These are phyloP conservation scores for Paratrypanosoma confusum DNA, from an alignment of 208 protist genomes.

Conservation along the genomic window DNA sequence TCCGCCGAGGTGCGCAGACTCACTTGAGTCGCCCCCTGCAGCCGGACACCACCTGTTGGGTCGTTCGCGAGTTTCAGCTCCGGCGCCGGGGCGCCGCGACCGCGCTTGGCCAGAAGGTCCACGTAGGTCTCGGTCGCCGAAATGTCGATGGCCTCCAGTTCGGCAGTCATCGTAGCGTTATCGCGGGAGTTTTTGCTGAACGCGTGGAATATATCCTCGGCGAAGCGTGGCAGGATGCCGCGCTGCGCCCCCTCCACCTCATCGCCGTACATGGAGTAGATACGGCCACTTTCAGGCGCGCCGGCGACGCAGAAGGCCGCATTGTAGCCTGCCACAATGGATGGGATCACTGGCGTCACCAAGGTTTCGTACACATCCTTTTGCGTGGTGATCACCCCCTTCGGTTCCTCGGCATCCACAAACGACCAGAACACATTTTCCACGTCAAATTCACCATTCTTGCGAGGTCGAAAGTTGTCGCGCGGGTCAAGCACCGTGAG, in stretches of 20 bases:
- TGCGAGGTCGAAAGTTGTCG: conserved; percentile 48
- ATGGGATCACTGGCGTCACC: conserved; percentile 39
- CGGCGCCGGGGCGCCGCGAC: conserved; percentile 2
- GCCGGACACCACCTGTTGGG: conserved; percentile 24
- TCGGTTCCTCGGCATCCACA: conserved; percentile 24
- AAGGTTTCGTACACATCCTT: conserved; percentile 56
- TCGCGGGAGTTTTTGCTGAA: conserved; percentile 44
- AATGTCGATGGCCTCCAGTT: conserved; percentile 70
- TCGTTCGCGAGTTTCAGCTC: conserved; percentile 38
- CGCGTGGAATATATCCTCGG: conserved; percentile 56
- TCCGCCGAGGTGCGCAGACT: conserved; percentile 22
- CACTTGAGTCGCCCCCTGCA: conserved; percentile 40
- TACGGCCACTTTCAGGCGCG: conserved; percentile 35
- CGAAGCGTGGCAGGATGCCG: conserved; percentile 67
- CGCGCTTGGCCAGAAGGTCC: conserved; percentile 33
- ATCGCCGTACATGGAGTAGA: conserved; percentile 71
- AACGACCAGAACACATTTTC: conserved; percentile 68
- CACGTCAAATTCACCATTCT: conserved; percentile 45
- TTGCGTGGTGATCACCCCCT: conserved; percentile 30
- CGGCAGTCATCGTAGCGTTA: conserved; percentile 35
- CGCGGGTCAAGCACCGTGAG: conserved; percentile 57
- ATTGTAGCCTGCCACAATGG: conserved; percentile 68
- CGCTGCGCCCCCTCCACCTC: conserved; percentile 34
- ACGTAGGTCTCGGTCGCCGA: conserved; percentile 47
- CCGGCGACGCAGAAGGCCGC: conserved; percentile 66